These are phyloP conservation scores for Rhexocercosporidium sp. DNA, from an alignment of 2,329 filamentous ascomycete genomes.

Conservation along the genomic window DNA sequence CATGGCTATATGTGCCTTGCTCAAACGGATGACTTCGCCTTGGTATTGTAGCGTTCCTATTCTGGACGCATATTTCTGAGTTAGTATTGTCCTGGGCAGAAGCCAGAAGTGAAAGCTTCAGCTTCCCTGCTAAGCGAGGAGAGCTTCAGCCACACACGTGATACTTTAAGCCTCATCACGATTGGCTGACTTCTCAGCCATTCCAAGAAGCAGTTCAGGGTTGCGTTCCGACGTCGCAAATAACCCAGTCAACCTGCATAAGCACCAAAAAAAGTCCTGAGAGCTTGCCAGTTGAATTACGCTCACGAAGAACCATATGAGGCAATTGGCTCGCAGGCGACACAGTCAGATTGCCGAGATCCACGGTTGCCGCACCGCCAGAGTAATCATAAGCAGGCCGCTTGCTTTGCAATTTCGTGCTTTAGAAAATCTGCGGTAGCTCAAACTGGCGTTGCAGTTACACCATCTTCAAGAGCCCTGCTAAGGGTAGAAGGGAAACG, in stretches of 20 bases:
- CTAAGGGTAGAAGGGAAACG: slow-evolving; percentile 32
- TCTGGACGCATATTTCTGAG: background rate
- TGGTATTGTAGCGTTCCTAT: background rate
- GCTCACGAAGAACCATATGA: background rate
- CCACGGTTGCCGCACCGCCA: background rate
- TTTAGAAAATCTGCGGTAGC: slow-evolving; percentile 3
- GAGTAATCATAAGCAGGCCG: background rate
- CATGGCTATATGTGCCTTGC: background rate
- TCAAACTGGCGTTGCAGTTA: slow-evolving; percentile 28
- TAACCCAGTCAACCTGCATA: slow-evolving; percentile 5
- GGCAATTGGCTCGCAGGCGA: slow-evolving; percentile 6
- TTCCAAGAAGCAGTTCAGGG: background rate
- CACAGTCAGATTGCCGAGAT: slow-evolving; percentile 19
- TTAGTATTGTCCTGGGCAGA: background rate
- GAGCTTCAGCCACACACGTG: background rate
- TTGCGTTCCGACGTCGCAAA: background rate
- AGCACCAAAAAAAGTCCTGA: slow-evolving; percentile 14
- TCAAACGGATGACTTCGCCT: background rate
- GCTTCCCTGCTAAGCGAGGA: background rate
- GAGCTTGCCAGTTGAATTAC: background rate
- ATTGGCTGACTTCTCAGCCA: slow-evolving; percentile 1
- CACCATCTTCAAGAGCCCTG: slow-evolving; percentile 19
- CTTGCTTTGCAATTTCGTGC: slow-evolving; percentile 3
- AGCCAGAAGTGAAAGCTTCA: background rate
- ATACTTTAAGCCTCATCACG: background rate